Conservation (phyloP, 192 early-diverging fungal species). For the Coemansia guatemalensis region DNA sequence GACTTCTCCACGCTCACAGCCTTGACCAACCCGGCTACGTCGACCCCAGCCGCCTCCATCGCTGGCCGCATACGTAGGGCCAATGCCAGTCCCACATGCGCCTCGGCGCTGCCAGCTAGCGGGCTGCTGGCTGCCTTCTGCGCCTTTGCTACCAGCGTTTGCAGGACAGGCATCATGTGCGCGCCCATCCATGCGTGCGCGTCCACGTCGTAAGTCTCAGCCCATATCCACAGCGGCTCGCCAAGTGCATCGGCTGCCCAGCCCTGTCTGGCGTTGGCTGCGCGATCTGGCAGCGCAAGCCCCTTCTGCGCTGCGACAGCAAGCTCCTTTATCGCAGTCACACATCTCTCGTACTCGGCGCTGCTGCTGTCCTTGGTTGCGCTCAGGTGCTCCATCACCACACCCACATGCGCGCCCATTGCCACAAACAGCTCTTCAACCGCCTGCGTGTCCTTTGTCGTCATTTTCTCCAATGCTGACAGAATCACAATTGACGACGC, state of each 20-base stretch:
- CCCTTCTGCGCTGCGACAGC: slow-evolving; percentile 54
- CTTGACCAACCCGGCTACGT: slow-evolving; percentile 19
- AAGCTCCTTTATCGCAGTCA: slow-evolving; percentile 36
- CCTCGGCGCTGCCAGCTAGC: slow-evolving; percentile 60
- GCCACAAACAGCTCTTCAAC: slow-evolving; percentile 62
- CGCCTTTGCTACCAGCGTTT: slow-evolving; percentile 51
- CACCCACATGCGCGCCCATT: slow-evolving; percentile 56
- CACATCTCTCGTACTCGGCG: slow-evolving; percentile 30
- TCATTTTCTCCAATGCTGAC: slow-evolving; percentile 64
- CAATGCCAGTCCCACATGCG: slow-evolving; percentile 61
- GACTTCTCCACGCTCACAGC: slow-evolving; percentile 61
- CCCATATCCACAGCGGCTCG: slow-evolving; percentile 50
- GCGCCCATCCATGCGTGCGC: slow-evolving; percentile 17
- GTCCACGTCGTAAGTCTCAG: background rate
- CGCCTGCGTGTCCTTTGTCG: slow-evolving; percentile 77
- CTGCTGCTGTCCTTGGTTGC: background rate
- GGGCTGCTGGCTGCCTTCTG: slow-evolving; percentile 64
- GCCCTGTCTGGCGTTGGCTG: slow-evolving; percentile 60
- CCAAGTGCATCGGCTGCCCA: slow-evolving; percentile 65
- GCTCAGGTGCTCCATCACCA: slow-evolving; percentile 40
- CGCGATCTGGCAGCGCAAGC: slow-evolving; percentile 60
- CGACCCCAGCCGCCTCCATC: slow-evolving; percentile 18
- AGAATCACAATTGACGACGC: slow-evolving; percentile 53
- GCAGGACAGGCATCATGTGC: slow-evolving; percentile 45
- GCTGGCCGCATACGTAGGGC: slow-evolving; percentile 28